phyloP scores from a whole-genome alignment of 257 asterid species.

The Solanum etuberosum region DNA sequence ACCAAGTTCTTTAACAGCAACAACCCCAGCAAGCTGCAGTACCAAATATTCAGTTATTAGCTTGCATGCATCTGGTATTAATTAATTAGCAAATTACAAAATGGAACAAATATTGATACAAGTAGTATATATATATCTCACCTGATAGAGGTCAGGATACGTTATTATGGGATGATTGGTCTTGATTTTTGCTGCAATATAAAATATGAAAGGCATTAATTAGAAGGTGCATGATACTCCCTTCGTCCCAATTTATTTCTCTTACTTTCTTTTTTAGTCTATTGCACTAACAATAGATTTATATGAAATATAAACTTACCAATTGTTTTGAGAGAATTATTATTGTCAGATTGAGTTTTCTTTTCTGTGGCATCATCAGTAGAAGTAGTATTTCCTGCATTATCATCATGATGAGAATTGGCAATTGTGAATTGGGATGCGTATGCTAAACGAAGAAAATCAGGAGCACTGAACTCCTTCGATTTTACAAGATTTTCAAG shows the following conservation, averaged over 20 bases:
- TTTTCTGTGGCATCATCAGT: conserved; percentile 57
- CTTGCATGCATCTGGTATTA: not conserved
- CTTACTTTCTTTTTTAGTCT: not conserved
- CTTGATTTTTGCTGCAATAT: conserved; percentile 48
- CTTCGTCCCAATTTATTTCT: not conserved
- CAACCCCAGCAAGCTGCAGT: conserved; percentile 72
- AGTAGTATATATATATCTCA: not conserved
- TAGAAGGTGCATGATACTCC: not conserved
- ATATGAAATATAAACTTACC: conserved; percentile 12
- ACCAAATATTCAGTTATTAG: not conserved
- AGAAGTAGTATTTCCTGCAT: conserved; percentile 44
- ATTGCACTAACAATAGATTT: not conserved
- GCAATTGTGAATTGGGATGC: not conserved
- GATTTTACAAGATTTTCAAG: conserved; percentile 32
- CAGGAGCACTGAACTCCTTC: conserved; percentile 43
- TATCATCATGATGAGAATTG: not conserved
- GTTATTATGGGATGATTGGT: conserved; percentile 46
- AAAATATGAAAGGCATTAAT: not conserved
- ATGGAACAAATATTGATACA: not conserved
- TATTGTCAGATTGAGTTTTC: conserved; percentile 46
- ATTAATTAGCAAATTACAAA: not conserved
- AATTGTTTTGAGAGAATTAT: conserved; percentile 36
- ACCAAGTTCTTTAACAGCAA: conserved; percentile 66
- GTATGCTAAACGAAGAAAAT: conserved; percentile 79
- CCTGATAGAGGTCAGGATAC: conserved; percentile 92